A percentile compares a stretch with the other conserved stretches of the same genome.
Conservation (phyloP, 148 eudicot species). For the Silene latifolia region DNA sequence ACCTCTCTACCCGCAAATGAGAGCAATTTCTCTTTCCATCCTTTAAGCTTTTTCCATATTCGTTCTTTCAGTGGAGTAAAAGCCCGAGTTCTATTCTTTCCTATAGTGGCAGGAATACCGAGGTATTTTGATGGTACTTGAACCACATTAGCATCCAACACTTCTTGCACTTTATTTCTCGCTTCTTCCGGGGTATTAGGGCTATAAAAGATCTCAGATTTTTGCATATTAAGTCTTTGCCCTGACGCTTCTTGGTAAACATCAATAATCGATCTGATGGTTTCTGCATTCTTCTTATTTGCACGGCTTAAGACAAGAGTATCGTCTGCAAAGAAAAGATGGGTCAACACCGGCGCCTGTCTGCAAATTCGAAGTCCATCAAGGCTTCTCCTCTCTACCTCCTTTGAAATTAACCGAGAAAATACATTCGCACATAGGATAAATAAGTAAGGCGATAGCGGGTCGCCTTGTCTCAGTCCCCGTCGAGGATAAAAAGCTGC, state of each 20-base stretch:
- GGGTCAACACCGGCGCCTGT: too few relatives aligned
- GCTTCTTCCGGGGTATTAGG: not conserved
- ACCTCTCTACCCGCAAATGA: too few relatives aligned
- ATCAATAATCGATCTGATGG: not conserved
- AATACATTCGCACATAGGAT: not conserved
- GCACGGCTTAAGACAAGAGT: constrained; percentile 6
- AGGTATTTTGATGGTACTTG: not conserved
- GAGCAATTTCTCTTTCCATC: too few relatives aligned
- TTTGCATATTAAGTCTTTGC: not conserved
- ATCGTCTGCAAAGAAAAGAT: constrained; percentile 18
- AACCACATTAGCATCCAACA: not conserved
- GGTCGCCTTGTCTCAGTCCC: too few relatives aligned
- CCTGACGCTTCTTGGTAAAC: not conserved
- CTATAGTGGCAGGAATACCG: not conserved
- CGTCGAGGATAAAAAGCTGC: too few relatives aligned
- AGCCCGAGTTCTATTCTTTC: too few relatives aligned
- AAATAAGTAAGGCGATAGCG: not conserved
- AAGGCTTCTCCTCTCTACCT: too few relatives aligned
- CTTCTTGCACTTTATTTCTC: not conserved
- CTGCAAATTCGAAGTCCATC: not conserved
- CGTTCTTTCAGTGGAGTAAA: too few relatives aligned
- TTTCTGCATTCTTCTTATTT: not conserved
- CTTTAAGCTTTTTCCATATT: too few relatives aligned
- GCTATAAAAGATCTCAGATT: constrained; percentile 4
- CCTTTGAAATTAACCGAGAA: not conserved